phyloP scores from a whole-genome alignment of 768 basidiomycete species.

The Ramaria sp. region DNA sequence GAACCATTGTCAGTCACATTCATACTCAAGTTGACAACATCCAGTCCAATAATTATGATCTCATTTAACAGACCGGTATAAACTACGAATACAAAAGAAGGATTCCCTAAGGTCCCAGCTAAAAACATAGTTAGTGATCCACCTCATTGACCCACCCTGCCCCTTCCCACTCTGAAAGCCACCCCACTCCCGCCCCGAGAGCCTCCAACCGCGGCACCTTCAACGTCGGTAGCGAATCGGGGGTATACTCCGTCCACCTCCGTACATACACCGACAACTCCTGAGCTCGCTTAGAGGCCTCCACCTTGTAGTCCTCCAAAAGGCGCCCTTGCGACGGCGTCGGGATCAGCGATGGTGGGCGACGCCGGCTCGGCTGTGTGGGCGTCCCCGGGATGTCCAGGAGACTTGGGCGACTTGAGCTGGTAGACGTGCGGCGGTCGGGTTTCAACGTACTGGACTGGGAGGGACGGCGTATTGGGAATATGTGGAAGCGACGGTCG shows the following conservation, averaged over 20 bases:
- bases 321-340: not conserved
- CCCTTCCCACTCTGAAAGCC: too few species aligned
- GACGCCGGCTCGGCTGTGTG: too few species aligned
- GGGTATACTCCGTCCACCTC: not conserved
- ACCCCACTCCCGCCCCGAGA: not conserved
- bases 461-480: not conserved
- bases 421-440: not conserved
- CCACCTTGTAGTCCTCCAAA: not conserved
- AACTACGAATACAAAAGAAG: too few species aligned
- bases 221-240: not conserved
- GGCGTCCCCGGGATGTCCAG: too few species aligned
- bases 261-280: not conserved
- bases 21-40: too few species aligned
- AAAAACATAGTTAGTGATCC: too few species aligned
- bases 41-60: too few species aligned
- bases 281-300: not conserved
- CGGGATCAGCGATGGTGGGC: not conserved
- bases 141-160: too few species aligned
- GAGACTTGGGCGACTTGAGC: not conserved
- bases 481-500: not conserved
- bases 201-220: not conserved
- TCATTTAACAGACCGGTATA: too few species aligned
- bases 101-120: too few species aligned
- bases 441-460: not conserved
- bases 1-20: too few species aligned